Base-by-base conservation (phyloP, 2,329 filamentous ascomycete genomes). In the Chrysosporium keratinophilum region DNA sequence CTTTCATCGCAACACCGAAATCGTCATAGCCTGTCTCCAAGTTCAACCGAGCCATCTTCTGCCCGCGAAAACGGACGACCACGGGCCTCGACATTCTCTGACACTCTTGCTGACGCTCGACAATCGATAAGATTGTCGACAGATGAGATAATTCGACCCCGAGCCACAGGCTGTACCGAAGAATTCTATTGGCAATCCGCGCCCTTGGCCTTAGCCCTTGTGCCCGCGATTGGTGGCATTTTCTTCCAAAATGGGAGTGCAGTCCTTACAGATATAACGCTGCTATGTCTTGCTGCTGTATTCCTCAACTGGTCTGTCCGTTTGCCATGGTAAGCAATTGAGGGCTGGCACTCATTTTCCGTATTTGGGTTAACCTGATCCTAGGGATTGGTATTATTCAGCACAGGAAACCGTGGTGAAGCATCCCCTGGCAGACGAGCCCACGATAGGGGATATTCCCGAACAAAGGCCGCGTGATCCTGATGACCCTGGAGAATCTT, bases 251-350 rank as follows among this genome's bases (percentile, higher is more conserved):
- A 95, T 71, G 91, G 91, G 11, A 85, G 84, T 61, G 80, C 84
- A 0, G 78, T 96, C 57, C 81, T 90, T 52, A 95, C 89, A 0
- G 91, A 97, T 68, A 71, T 95, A 28, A 84, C 93, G 62, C 75
- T 97, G 34, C 72, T 97, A 33, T 82, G 79, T 2, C 70, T 97
- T 57, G 87, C 87, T 1, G 87, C 85, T 3, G 78, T 96, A 43
- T 94, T 96, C 63, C 74, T 97, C 57, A 90, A 95, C 66, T 96
- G 89, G 88, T 90, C 87, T 47, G 85, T 96, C 42, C 84, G 88
- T 54, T 76, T 93, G 60, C 91, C 91, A 61, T 97, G 91, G 90
- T 90, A 74, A 66, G 78, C 61, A 42, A 2, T 19, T 28, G 1
- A 14, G 12, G 9, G 3, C 14, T n/a, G 17, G 15, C 6, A 23